Evolutionary conservation across 2,329 filamentous ascomycete species (phyloP).

Genomic region (Aulographum hederae): DNA sequence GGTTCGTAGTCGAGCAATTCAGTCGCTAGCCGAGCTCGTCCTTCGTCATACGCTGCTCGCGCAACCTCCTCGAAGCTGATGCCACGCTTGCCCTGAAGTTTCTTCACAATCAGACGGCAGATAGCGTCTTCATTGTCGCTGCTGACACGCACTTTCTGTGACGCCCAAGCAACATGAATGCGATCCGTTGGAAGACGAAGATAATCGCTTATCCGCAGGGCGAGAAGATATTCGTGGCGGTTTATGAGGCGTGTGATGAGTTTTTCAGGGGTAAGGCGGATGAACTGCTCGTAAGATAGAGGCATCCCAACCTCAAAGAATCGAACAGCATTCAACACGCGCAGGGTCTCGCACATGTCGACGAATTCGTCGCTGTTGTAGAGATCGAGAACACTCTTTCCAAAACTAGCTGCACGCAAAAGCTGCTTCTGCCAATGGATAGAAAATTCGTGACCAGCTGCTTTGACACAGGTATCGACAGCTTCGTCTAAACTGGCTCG

Average conservation of each 20-base stretch:
- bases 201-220: constrained; percentile 74
- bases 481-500: constrained; percentile 74
- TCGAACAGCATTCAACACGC: constrained; percentile 80
- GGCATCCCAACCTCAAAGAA: constrained; percentile 85
- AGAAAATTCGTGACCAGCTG: constrained; percentile 81
- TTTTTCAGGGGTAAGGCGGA: constrained; percentile 73
- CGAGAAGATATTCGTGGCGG: constrained; percentile 78
- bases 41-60: constrained; percentile 83
- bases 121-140: constrained; percentile 75
- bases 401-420: constrained; percentile 90
- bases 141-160: constrained; percentile 75
- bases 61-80: constrained; percentile 95
- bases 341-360: constrained; percentile 87
- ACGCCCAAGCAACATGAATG: constrained; percentile 95
- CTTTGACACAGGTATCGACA: constrained; percentile 83
- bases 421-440: constrained; percentile 87
- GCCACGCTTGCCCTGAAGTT: constrained; percentile 70
- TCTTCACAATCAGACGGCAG: constrained; percentile 70
- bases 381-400: constrained; percentile 89
- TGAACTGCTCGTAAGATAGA: constrained; percentile 83
- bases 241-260: constrained; percentile 76
- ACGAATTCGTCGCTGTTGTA: constrained; percentile 99
- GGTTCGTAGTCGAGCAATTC: constrained; percentile 86
- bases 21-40: constrained; percentile 71
- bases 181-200: constrained; percentile 69